phyloP scores from a whole-genome alignment of 257 asterid genomes.

The Cinchona pubescens region DNA sequence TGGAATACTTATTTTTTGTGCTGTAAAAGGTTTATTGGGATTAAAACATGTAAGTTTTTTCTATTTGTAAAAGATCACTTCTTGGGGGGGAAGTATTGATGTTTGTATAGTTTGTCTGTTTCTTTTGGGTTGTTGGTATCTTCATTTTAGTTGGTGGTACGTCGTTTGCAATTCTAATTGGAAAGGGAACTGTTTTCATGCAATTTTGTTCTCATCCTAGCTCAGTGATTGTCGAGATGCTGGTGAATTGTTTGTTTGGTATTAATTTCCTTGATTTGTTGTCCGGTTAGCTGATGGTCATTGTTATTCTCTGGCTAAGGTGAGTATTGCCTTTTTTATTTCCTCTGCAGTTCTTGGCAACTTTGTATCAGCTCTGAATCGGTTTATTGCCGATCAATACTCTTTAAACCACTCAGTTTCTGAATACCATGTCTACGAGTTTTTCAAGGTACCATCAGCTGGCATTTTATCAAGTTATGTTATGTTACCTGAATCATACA shows the following conservation, averaged over 20 bases:
- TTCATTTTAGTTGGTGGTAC: not conserved
- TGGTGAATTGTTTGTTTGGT: not conserved
- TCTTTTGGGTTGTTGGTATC: not conserved
- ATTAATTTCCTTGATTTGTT: not conserved
- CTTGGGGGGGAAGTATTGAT: not conserved
- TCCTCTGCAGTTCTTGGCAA: conserved; percentile 85
- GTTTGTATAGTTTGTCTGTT: not conserved
- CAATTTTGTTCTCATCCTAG: not conserved
- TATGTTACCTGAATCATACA: not conserved
- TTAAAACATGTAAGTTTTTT: not conserved
- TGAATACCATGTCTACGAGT: conserved; percentile 89
- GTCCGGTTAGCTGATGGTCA: not conserved
- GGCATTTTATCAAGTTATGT: not conserved
- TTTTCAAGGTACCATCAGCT: conserved; percentile 62
- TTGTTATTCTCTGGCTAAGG: conserved; percentile 9
- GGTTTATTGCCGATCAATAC: conserved; percentile 75
- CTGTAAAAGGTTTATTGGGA: not conserved
- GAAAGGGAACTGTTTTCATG: not conserved
- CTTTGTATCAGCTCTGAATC: conserved; percentile 86
- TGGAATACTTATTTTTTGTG: not conserved
- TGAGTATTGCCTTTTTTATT: conserved; percentile 15
- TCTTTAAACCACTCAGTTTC: conserved; percentile 60
- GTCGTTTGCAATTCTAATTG: not conserved
- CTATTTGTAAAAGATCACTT: not conserved
- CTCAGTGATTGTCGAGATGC: not conserved